Evolutionary conservation across 2,329 filamentous ascomycete genomes (phyloP).

Genomic region (Aspergillus sp.): DNA sequence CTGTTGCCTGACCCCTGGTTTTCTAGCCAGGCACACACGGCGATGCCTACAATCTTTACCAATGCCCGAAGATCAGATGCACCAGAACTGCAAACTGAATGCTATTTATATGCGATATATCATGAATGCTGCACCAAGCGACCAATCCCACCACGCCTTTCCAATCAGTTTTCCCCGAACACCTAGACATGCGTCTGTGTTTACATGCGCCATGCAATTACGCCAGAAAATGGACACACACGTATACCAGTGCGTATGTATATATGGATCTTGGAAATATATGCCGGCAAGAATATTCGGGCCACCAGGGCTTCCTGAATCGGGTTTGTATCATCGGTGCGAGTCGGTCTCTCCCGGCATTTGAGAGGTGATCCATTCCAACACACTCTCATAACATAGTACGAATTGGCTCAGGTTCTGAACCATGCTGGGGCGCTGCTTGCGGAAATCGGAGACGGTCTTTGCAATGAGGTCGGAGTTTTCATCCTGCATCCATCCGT

Average conservation of each 20-base stretch:
- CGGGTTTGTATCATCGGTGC: conserved; percentile 3
- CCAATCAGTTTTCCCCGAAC: conserved; percentile 1
- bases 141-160: too few relatives aligned
- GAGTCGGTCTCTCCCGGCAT: conserved; percentile 13
- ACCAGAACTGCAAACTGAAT: too few relatives aligned
- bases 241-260: not conserved
- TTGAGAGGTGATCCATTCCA: conserved; percentile 71
- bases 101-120: too few relatives aligned
- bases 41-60: too few relatives aligned
- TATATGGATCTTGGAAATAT: not conserved
- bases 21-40: too few relatives aligned
- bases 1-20: not conserved
- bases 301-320: not conserved
- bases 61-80: too few relatives aligned
- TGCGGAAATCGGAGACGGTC: conserved; percentile 86
- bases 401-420: conserved; percentile 92
- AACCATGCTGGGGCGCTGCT: conserved; percentile 91
- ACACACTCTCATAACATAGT: conserved; percentile 89
- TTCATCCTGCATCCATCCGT: conserved; percentile 67
- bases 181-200: conserved; percentile 10
- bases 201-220: conserved; percentile 5
- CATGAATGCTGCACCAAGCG: too few relatives aligned
- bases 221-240: not conserved
- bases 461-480: conserved; percentile 75
- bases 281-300: not conserved